Percentiles rank a stretch among this genome's conserved stretches.
These are phyloP conservation scores for Psilocybe tampanensis DNA, from an alignment of 768 basidiomycete species.

Conservation along the genomic window DNA sequence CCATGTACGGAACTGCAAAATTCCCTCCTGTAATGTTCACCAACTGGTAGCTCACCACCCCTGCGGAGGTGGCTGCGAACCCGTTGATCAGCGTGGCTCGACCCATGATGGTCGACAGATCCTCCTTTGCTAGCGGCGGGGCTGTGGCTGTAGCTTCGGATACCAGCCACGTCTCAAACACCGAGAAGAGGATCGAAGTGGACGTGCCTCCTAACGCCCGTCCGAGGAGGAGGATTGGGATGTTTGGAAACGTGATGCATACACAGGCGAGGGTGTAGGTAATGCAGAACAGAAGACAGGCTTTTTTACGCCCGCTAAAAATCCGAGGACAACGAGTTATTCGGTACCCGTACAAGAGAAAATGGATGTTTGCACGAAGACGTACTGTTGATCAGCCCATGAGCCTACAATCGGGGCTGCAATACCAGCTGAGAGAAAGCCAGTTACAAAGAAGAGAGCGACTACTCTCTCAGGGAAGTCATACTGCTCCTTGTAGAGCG, in stretches of 20 bases:
- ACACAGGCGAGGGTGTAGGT: conserved; percentile 63
- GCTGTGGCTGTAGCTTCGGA: conserved; percentile 57
- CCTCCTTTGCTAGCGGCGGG: conserved; percentile 50
- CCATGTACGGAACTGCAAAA: conserved; percentile 67
- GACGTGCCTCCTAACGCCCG: conserved; percentile 72
- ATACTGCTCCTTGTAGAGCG: conserved; percentile 72
- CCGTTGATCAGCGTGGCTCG: conserved; percentile 76
- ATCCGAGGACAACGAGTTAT: too few relatives aligned
- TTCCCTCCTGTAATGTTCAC: conserved; percentile 47
- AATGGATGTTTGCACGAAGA: too few relatives aligned
- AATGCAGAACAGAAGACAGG: conserved; percentile 74
- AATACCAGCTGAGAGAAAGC: conserved; percentile 71
- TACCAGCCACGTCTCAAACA: conserved; percentile 79
- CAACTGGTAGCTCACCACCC: conserved; percentile 66
- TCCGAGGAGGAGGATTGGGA: conserved; percentile 64
- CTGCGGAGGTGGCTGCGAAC: conserved; percentile 67
- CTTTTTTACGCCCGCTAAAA: conserved; percentile 66
- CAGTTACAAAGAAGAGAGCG: conserved; percentile 75
- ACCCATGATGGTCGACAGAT: conserved; percentile 72
- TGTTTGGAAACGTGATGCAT: conserved; percentile 55
- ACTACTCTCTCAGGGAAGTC: conserved; percentile 62
- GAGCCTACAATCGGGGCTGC: conserved; percentile 72
- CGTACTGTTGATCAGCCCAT: conserved; percentile 79
- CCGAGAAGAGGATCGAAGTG: conserved; percentile 75
- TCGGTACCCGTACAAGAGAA: too few relatives aligned